These are phyloP conservation scores for Jatropha curcas DNA, from an alignment of 345 rosid species.

Conservation along the genomic window DNA sequence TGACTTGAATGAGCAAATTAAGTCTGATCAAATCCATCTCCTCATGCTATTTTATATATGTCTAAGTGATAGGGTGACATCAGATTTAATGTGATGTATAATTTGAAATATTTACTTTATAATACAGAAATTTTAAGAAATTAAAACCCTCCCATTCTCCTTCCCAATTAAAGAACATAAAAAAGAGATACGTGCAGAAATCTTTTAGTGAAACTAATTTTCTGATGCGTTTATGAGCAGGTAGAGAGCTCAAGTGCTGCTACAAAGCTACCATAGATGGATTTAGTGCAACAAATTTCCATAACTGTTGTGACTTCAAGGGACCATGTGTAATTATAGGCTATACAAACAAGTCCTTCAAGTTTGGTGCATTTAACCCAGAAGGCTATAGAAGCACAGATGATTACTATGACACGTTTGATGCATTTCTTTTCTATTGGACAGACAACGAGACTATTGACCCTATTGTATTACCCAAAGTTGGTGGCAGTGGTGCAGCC, in stretches of 20 bases:
- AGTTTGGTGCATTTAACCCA: slow-evolving; percentile 79
- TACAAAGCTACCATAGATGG: slow-evolving; percentile 75
- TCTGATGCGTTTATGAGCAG: slow-evolving; percentile 28
- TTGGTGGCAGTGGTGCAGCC: slow-evolving; percentile 91
- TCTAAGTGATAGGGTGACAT: too few species aligned
- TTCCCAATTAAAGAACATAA: not conserved
- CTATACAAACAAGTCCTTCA: slow-evolving; percentile 61
- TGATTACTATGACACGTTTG: slow-evolving; percentile 80
- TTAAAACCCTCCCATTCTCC: too few species aligned
- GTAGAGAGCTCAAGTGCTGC: slow-evolving; percentile 75
- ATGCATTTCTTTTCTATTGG: slow-evolving; percentile 85
- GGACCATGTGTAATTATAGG: slow-evolving; percentile 91
- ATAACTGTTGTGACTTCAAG: slow-evolving; percentile 74
- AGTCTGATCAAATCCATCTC: too few species aligned
- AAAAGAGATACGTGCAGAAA: not conserved
- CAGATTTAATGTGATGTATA: too few species aligned
- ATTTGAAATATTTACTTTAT: too few species aligned
- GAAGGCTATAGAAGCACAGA: slow-evolving; percentile 93
- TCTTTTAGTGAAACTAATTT: not conserved
- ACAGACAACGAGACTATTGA: slow-evolving; percentile 29
- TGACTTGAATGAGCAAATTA: too few species aligned
- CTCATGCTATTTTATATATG: too few species aligned
- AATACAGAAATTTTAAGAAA: too few species aligned
- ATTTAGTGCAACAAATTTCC: slow-evolving; percentile 77
- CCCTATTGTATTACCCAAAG: slow-evolving; percentile 55